Percentiles rank a stretch among this genome's conserved stretches.
Conservation (phyloP, 495 filamentous ascomycete species). For the Neurospora sublineolata region DNA sequence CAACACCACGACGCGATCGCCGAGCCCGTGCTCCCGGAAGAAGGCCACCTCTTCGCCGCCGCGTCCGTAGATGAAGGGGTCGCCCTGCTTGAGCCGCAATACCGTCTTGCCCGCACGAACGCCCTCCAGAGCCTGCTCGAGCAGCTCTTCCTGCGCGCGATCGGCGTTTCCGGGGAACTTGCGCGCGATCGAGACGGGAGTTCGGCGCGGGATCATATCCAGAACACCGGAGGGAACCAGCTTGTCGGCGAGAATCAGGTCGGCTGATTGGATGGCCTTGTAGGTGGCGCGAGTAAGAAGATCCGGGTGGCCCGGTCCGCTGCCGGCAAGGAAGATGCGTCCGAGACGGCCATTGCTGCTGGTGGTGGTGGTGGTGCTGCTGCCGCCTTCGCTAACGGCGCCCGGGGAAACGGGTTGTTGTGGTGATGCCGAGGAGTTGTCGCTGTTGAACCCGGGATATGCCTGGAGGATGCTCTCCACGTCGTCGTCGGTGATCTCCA, state of each 20-base stretch:
- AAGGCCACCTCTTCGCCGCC: slow-evolving; percentile 89
- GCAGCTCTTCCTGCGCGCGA: slow-evolving; percentile 79
- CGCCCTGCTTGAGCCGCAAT: slow-evolving; percentile 86
- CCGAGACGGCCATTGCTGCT: slow-evolving; percentile 26
- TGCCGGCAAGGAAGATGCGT: slow-evolving; percentile 77
- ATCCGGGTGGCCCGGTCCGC: slow-evolving; percentile 88
- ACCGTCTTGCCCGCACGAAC: slow-evolving; percentile 65
- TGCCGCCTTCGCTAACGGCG: not conserved
- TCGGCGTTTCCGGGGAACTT: slow-evolving; percentile 98
- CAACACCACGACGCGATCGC: slow-evolving; percentile 45
- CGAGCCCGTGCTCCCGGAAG: slow-evolving; percentile 61
- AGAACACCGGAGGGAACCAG: slow-evolving; percentile 82
- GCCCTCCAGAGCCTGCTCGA: slow-evolving; percentile 64
- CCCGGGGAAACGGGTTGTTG: not conserved
- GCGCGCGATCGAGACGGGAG: slow-evolving; percentile 80
- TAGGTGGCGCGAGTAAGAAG: slow-evolving; percentile 81
- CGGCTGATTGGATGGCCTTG: slow-evolving; percentile 71
- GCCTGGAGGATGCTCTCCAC: slow-evolving; percentile 59
- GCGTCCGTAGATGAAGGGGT: slow-evolving; percentile 90
- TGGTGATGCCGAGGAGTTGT: not conserved
- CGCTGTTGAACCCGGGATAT: slow-evolving; percentile 35
- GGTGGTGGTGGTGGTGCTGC: not conserved
- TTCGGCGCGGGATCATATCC: slow-evolving; percentile 79
- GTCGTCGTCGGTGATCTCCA: slow-evolving; percentile 66
- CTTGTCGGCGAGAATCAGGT: slow-evolving; percentile 90